Evolutionary conservation across 441 rosid genomes (phyloP), one percentile per base, ranked within the genome.

Genomic region (Pelargonium myrrhifolium): DNA sequence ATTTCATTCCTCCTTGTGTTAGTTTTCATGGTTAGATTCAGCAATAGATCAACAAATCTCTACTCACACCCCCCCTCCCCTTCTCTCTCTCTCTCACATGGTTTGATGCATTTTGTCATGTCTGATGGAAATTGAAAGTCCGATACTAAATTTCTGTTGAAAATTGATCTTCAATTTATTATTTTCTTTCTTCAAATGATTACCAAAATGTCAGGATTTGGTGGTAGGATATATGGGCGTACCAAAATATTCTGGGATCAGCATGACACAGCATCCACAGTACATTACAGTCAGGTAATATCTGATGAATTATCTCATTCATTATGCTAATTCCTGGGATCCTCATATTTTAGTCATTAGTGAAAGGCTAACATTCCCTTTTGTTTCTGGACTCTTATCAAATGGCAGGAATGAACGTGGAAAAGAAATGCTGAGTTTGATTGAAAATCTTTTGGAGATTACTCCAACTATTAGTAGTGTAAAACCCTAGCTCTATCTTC

Each of bases 221-320:
- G 94, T 93, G 74, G 91, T 93, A 65, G 98, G 98, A 60, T 93
- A 93, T 64, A 93, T 93, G 98, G 97, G 97, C 70, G 98, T 93
- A 65, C 98, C 98, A 0, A 93, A 90, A 78, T 93, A 89, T 82
- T 65, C 87, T 67, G 92, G 96, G 72, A 31, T 89, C 73, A 84
- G 87, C 86, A 90, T 89, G 98, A 87, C 90, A 67, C 85, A 90
- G 63, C 98, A 93, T 84, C 98, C 95, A 12, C 98, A 93, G 70
- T 90, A 93, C 76, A 79, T 90, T 70, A 89, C 98, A 66, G 88
- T 89, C 68, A 89, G 98, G 98, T 89, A 76, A 71, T 14, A 43
- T 15, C 12, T 47, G 56, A 4, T 15, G 15, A 49, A 49, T 49
- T 15, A 49, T 14, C 15, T 49, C 20, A 14, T n/a, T 14, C 14